These are phyloP conservation scores for Nothomitra cinnamomea DNA, from an alignment of 2,329 filamentous ascomycete genomes.

Conservation along the genomic window DNA sequence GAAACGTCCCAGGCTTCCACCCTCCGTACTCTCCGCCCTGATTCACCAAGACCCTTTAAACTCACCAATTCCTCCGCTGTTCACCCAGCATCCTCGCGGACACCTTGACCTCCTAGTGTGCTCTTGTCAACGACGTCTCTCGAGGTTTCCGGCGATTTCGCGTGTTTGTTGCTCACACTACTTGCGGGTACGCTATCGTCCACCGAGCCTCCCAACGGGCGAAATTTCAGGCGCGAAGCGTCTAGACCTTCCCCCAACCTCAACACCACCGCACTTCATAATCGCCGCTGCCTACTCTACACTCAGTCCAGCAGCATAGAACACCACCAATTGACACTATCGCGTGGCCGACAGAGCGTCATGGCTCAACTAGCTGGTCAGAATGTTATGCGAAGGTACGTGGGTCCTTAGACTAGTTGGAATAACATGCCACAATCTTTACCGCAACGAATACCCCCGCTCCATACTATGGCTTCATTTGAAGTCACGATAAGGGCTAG, in stretches of 20 bases:
- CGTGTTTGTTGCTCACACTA: background rate
- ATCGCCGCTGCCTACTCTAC: background rate
- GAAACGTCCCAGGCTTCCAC: background rate
- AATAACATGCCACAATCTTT: background rate
- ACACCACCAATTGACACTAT: background rate
- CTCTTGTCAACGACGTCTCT: background rate
- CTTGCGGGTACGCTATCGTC: background rate
- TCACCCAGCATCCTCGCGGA: background rate
- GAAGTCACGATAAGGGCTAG: background rate
- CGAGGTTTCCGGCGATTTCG: background rate
- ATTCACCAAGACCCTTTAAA: background rate
- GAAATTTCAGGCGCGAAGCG: background rate
- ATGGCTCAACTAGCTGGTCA: slow-evolving; percentile 18
- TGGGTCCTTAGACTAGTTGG: slow-evolving; percentile 6
- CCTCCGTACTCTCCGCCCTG: background rate
- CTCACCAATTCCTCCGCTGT: background rate
- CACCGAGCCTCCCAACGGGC: background rate
- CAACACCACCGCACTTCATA: background rate
- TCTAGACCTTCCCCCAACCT: background rate
- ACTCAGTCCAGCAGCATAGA: background rate
- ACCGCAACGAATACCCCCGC: background rate
- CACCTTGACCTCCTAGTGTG: background rate
- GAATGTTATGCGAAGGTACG: slow-evolving; percentile 51
- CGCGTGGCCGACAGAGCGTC: background rate
- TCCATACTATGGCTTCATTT: background rate